A percentile compares a stretch with the other conserved stretches of the same genome.
phyloP scores from a whole-genome alignment of 2,329 filamentous ascomycete genomes.

The Metarhizium sp. region DNA sequence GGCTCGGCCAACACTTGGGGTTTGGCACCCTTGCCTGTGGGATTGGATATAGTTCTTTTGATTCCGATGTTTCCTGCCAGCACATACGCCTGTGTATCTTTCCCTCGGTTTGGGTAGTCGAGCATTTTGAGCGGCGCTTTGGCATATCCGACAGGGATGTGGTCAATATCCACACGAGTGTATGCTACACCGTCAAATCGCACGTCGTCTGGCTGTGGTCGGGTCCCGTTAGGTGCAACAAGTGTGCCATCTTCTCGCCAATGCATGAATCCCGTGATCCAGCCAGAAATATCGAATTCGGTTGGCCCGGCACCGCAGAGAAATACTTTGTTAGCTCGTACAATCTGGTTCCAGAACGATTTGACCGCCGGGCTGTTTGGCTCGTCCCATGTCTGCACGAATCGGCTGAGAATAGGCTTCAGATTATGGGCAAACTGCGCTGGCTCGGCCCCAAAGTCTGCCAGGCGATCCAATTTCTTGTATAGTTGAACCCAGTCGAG shows the following conservation, averaged over 20 bases:
- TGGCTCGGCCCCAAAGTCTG: conserved; percentile 33
- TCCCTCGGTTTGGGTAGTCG: conserved; percentile 12
- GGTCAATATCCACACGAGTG: conserved; percentile 13
- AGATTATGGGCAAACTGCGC: conserved; percentile 28
- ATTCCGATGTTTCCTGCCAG: conserved; percentile 30
- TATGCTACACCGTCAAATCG: conserved; percentile 22
- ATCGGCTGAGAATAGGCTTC: conserved; percentile 32
- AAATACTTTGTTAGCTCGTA: conserved; percentile 22
- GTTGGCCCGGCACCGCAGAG: conserved; percentile 18
- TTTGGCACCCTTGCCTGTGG: conserved; percentile 1
- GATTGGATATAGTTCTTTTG: conserved; percentile 12
- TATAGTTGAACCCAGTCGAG: conserved; percentile 32
- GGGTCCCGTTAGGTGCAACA: conserved; percentile 9
- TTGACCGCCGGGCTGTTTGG: conserved; percentile 21
- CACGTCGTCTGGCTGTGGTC: conserved; percentile 5
- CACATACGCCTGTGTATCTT: conserved; percentile 20
- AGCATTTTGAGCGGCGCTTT: conserved; percentile 28
- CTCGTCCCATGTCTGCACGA: conserved; percentile 34
- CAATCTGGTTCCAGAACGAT: conserved; percentile 35
- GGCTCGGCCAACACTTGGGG: conserved; percentile 20
- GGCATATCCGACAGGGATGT: conserved; percentile 29
- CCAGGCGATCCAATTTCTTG: conserved; percentile 31
- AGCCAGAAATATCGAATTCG: conserved; percentile 33
- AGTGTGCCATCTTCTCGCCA: conserved; percentile 28
- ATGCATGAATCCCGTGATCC: conserved; percentile 38